phyloP scores from a whole-genome alignment of 2,329 filamentous ascomycete genomes.

The Aspergillus thermomutatus region DNA sequence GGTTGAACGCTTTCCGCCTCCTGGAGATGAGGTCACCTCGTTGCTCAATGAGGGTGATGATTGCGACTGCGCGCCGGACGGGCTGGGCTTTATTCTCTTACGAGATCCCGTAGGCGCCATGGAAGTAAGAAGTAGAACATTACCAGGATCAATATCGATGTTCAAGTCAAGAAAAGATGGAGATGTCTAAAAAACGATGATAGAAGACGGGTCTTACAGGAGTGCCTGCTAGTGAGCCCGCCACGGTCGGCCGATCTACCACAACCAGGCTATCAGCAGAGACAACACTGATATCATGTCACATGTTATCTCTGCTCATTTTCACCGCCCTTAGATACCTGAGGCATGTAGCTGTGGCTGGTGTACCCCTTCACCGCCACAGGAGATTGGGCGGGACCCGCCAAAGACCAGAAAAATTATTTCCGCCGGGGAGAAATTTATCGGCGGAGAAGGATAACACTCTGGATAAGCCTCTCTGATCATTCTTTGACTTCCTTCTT shows the following conservation, averaged over 20 bases:
- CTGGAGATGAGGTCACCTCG: slow-evolving; percentile 15
- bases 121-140: slow-evolving; percentile 31
- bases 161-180: slow-evolving; percentile 8
- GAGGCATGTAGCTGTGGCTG: background rate
- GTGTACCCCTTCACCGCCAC: background rate
- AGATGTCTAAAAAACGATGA: background rate
- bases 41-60: slow-evolving; percentile 21
- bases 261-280: slow-evolving; percentile 1
- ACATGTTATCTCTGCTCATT: slow-evolving; percentile 21
- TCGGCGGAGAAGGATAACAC: slow-evolving; percentile 9
- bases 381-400: slow-evolving; percentile 7
- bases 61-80: slow-evolving; percentile 28
- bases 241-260: background rate
- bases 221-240: slow-evolving; percentile 1
- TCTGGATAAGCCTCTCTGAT: slow-evolving; percentile 24
- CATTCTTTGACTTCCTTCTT: slow-evolving; percentile 22
- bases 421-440: slow-evolving; percentile 4
- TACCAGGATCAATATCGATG: slow-evolving; percentile 18
- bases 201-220: background rate
- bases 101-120: slow-evolving; percentile 42
- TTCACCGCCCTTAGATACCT: slow-evolving; percentile 24
- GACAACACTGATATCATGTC: slow-evolving; percentile 31
- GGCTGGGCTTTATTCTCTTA: slow-evolving; percentile 43
- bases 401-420: slow-evolving; percentile 11
- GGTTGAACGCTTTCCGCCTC: slow-evolving; percentile 21